Conservation (phyloP, 2,329 filamentous ascomycete genomes). For the Xylaria hypoxylon region DNA sequence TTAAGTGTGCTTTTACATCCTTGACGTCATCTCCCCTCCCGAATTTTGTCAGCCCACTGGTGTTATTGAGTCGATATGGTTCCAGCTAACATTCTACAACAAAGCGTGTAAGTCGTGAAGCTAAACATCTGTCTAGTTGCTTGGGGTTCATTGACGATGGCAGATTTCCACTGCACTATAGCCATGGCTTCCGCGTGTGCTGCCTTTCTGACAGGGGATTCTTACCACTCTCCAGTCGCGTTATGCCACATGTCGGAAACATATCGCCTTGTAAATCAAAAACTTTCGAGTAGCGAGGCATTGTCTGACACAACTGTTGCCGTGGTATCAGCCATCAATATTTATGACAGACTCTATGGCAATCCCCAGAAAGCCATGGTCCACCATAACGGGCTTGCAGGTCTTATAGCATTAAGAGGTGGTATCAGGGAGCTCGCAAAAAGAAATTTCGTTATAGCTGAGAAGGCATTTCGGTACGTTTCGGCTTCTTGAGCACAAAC, state of each 20-base stretch:
- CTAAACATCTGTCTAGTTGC: not conserved
- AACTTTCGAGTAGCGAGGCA: constrained; percentile 41
- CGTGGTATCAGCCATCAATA: constrained; percentile 47
- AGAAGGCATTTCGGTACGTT: constrained; percentile 35
- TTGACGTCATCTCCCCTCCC: constrained; percentile 26
- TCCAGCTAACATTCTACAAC: constrained; percentile 29
- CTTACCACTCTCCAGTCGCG: constrained; percentile 24
- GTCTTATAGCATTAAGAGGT: constrained; percentile 29
- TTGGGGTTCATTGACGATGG: not conserved
- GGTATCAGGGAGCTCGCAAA: constrained; percentile 30
- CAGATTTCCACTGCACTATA: constrained; percentile 36
- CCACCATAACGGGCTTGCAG: constrained; percentile 28
- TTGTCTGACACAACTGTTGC: constrained; percentile 46
- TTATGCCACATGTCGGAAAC: constrained; percentile 44
- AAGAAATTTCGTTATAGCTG: constrained; percentile 28
- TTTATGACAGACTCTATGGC: constrained; percentile 43
- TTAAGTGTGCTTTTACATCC: constrained; percentile 29
- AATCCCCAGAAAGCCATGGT: constrained; percentile 30
- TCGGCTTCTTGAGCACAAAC: not conserved
- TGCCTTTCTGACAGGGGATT: constrained; percentile 28
- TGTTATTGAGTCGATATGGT: constrained; percentile 30
- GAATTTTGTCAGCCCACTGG: constrained; percentile 26
- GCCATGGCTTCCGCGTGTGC: constrained; percentile 32
- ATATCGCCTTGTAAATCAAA: constrained; percentile 41
- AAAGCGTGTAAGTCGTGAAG: constrained; percentile 33